Conservation (phyloP, 257 asterid genomes). For the Primulina huaijiensis region DNA sequence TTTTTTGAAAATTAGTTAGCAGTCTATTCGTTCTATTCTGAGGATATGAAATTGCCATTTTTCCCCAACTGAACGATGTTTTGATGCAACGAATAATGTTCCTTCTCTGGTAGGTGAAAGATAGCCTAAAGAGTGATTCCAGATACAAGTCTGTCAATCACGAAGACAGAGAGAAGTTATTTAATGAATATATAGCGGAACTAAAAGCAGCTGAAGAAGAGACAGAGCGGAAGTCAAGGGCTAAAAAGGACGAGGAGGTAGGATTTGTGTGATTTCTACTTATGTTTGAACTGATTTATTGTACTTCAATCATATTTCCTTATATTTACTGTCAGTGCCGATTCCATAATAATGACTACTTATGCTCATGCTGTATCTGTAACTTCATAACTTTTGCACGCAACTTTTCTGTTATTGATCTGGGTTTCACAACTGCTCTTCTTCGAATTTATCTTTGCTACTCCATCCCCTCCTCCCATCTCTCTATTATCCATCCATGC, state of each 20-base stretch:
- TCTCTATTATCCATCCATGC: not conserved
- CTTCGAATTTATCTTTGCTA: not conserved
- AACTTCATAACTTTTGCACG: too few species aligned
- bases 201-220: constrained; percentile 78
- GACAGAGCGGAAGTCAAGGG: constrained; percentile 49
- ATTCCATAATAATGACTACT: too few species aligned
- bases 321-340: not conserved
- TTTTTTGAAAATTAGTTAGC: not conserved
- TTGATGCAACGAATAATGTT: constrained; percentile 21
- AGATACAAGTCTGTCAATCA: constrained; percentile 83
- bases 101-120: constrained; percentile 69
- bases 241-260: constrained; percentile 78
- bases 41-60: constrained; percentile 6
- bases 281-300: constrained; percentile 15
- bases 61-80: constrained; percentile 12
- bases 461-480: not conserved
- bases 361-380: not conserved
- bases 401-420: constrained; percentile 2
- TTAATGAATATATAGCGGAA: constrained; percentile 69
- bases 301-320: constrained; percentile 6
- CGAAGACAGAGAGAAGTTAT: constrained; percentile 79
- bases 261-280: constrained; percentile 19
- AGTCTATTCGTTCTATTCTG: not conserved
- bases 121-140: constrained; percentile 71
- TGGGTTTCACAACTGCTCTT: not conserved